These are phyloP conservation scores for Grosmannia penicillata DNA, from an alignment of 2,329 filamentous ascomycete genomes.

Conservation along the genomic window DNA sequence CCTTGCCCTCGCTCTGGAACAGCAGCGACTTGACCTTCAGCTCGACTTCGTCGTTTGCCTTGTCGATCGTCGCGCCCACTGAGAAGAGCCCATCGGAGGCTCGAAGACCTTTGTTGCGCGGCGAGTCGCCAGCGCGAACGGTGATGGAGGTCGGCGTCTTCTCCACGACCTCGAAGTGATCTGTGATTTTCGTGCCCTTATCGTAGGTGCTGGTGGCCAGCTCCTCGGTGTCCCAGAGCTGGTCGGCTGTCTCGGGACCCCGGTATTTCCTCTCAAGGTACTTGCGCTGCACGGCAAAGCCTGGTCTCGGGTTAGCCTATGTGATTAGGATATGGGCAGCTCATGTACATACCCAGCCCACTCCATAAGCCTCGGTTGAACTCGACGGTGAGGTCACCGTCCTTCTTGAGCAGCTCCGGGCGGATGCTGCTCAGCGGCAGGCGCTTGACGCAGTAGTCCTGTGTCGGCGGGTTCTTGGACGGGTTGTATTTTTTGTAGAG, in stretches of 20 bases:
- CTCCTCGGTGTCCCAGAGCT: constrained; percentile 46
- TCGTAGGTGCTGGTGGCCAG: constrained; percentile 43
- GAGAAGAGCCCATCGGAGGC: constrained; percentile 52
- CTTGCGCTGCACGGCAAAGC: constrained; percentile 42
- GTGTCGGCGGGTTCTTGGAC: constrained; percentile 42
- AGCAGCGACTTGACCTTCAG: constrained; percentile 50
- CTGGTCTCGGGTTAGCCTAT: too few relatives aligned
- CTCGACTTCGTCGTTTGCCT: constrained; percentile 42
- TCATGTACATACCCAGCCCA: constrained; percentile 52
- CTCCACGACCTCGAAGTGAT: constrained; percentile 59
- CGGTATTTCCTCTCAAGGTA: constrained; percentile 46
- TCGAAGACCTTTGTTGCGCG: constrained; percentile 38
- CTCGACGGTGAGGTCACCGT: constrained; percentile 41
- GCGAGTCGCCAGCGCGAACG: constrained; percentile 52
- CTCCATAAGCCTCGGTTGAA: constrained; percentile 56
- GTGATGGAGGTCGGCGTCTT: constrained; percentile 45
- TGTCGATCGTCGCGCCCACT: constrained; percentile 46
- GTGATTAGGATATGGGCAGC: too few relatives aligned
- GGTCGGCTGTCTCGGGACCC: constrained; percentile 35
- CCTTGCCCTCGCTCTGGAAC: constrained; percentile 29
- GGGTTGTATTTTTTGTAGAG: constrained; percentile 47
- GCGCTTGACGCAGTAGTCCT: constrained; percentile 49
- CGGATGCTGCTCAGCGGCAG: constrained; percentile 49
- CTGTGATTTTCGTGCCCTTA: constrained; percentile 47
- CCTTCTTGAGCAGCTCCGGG: constrained; percentile 48